Evolutionary conservation across 768 basidiomycete genomes (phyloP), one percentile per base, ranked within the genome.

Genomic region (Flagelloscypha sp.): DNA sequence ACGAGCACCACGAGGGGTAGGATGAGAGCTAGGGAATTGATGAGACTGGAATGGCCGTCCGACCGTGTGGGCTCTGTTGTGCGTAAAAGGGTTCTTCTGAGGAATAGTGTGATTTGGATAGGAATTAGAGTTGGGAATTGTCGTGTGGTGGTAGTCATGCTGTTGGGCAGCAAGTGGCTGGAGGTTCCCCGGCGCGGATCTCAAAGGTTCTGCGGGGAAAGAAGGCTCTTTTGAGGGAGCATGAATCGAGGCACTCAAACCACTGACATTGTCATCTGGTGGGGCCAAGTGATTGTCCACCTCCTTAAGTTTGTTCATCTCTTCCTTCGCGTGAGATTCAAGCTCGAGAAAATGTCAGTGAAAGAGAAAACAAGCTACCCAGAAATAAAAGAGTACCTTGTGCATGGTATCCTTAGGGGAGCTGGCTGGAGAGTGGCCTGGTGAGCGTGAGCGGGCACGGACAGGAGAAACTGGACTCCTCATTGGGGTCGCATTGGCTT

Each of bases 181-280:
- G n/a, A n/a, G n/a, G n/a, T n/a, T n/a, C n/a, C n/a, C n/a, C n/a
- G n/a, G n/a, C n/a, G n/a, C n/a, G n/a, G n/a, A n/a, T n/a, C n/a
- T n/a, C n/a, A n/a, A n/a, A 36, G 52, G 48, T 16, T 52, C 52
- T 24, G 54, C 56, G 12, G 70, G 62, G 27, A 66, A 56, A 4
- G 59, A 47, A 13, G 58, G 45, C 20, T 56, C 53, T 38, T 59
- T 49, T 28, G 71, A n/a, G n/a, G n/a, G 69, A 1, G 77, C 76
- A 48, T 80, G 72, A 15, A 78, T 76, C 1, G 79, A 80, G 28
- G 71, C 67, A n/a, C n/a, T n/a, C n/a, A n/a, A n/a, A n/a, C n/a
- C n/a, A n/a, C n/a, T n/a, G n/a, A n/a, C n/a, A n/a, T n/a, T n/a
- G n/a, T n/a, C n/a, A n/a, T n/a, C n/a, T n/a, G n/a, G n/a, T n/a